phyloP scores from a whole-genome alignment of 2,329 filamentous ascomycete genomes.

The Aspergillus brunneoviolaceus region DNA sequence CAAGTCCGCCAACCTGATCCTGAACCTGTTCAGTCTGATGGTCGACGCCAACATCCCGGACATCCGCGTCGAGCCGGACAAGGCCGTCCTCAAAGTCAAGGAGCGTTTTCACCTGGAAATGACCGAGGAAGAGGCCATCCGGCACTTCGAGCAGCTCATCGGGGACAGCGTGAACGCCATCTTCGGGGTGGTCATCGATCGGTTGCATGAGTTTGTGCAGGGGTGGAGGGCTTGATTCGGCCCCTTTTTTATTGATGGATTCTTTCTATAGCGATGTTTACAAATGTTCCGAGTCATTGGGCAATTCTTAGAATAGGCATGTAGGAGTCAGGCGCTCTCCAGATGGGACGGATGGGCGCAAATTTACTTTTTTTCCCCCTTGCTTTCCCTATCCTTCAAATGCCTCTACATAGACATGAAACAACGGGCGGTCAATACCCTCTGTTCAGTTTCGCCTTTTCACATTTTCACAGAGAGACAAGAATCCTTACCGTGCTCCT shows the following conservation, averaged over 20 bases:
- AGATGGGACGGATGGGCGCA: background rate
- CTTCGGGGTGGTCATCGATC: conserved; percentile 91
- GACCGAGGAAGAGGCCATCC: conserved; percentile 86
- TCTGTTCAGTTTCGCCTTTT: too few species aligned
- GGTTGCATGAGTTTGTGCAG: conserved; percentile 90
- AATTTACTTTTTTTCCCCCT: background rate
- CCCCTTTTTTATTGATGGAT: background rate
- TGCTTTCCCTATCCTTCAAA: background rate
- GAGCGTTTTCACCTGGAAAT: conserved; percentile 92
- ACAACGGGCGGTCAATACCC: background rate
- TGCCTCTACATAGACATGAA: background rate
- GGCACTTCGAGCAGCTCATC: conserved; percentile 84
- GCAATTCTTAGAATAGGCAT: background rate
- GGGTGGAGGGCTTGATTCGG: conserved; percentile 68
- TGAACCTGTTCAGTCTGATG: conserved; percentile 96
- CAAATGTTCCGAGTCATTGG: background rate
- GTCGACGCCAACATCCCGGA: conserved; percentile 96
- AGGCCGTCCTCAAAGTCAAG: conserved; percentile 90
- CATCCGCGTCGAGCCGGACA: conserved; percentile 87
- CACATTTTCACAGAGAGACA: too few species aligned
- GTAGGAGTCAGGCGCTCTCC: background rate
- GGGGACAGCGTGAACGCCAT: conserved; percentile 86
- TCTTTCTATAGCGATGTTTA: too few species aligned
- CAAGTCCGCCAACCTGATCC: conserved; percentile 84
- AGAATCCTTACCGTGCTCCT: too few species aligned